phyloP scores from a whole-genome alignment of 2,329 filamentous ascomycete genomes.

The Fusarium albosuccineum region DNA sequence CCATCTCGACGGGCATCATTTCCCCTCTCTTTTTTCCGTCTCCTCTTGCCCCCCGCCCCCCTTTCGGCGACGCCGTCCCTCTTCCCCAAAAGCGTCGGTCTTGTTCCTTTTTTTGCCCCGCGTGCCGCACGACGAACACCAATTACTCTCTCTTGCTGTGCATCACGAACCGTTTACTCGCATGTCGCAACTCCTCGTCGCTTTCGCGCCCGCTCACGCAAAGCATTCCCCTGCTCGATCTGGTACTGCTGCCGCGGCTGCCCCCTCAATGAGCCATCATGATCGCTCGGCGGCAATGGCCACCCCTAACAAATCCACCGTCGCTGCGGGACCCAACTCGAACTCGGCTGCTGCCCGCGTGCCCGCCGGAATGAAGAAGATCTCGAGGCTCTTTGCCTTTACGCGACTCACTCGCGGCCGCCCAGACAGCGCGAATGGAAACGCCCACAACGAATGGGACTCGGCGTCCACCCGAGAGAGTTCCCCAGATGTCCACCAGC shows the following conservation, averaged over 20 bases:
- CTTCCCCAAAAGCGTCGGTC: conserved; percentile 1
- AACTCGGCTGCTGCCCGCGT: conserved; percentile 32
- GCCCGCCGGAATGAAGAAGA: conserved; percentile 51
- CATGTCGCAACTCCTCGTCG: conserved; percentile 36
- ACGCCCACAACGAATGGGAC: conserved; percentile 40
- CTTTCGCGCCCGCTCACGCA: conserved; percentile 36
- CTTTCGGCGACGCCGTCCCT: conserved; percentile 37
- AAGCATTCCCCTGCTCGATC: conserved; percentile 16
- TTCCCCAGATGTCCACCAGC: conserved; percentile 52
- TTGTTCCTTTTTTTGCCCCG: conserved; percentile 19
- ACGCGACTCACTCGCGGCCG: conserved; percentile 49
- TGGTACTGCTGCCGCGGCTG: not conserved
- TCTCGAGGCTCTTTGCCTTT: conserved; percentile 53
- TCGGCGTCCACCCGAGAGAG: conserved; percentile 41
- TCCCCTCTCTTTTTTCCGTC: conserved; percentile 1
- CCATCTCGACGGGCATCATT: not conserved
- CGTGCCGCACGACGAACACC: not conserved
- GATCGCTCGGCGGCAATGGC: conserved; percentile 41
- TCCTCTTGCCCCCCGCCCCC: conserved; percentile 4
- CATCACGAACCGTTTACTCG: not conserved
- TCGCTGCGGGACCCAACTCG: conserved; percentile 15
- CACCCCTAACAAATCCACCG: conserved; percentile 33
- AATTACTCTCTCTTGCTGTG: no score
- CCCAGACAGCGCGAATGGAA: conserved; percentile 33
- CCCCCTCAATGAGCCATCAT: conserved; percentile 45